These are phyloP conservation scores for Paracorniculantispora psalliotae DNA, from an alignment of 2,329 filamentous ascomycete genomes.

Conservation along the genomic window DNA sequence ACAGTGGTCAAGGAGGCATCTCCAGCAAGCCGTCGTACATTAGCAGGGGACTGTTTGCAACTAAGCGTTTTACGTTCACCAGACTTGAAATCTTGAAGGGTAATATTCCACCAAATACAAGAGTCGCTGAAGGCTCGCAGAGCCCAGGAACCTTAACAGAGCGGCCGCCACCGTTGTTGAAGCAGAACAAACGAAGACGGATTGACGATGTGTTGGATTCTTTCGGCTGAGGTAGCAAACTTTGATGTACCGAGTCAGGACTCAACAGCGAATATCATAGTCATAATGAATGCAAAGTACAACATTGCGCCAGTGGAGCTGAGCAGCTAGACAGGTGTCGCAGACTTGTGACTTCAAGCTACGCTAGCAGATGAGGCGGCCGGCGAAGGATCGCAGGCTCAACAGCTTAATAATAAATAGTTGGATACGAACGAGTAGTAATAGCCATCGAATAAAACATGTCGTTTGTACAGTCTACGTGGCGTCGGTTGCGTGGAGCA, in stretches of 20 bases:
- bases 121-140: not conserved
- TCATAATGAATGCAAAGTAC: not conserved
- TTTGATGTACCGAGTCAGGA: not conserved
- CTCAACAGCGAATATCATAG: not conserved
- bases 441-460: not conserved
- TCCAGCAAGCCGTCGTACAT: slow-evolving; percentile 31
- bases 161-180: slow-evolving; percentile 20
- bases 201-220: slow-evolving; percentile 31
- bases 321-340: too few relatives aligned
- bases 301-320: not conserved
- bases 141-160: not conserved
- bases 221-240: slow-evolving; percentile 19
- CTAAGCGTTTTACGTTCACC: slow-evolving; percentile 30
- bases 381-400: too few relatives aligned
- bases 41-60: slow-evolving; percentile 30
- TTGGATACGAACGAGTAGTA: too few relatives aligned
- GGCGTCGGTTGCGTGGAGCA: not conserved
- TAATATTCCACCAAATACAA: slow-evolving; percentile 3
- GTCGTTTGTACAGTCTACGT: not conserved
- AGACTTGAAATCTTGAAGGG: slow-evolving; percentile 12
- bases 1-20: slow-evolving; percentile 32
- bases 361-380: too few relatives aligned
- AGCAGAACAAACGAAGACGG: slow-evolving; percentile 29
- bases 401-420: too few relatives aligned
- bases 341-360: too few relatives aligned